phyloP scores from a whole-genome alignment of 148 eudicot genomes.

The Vaccinium vitisidaea region DNA sequence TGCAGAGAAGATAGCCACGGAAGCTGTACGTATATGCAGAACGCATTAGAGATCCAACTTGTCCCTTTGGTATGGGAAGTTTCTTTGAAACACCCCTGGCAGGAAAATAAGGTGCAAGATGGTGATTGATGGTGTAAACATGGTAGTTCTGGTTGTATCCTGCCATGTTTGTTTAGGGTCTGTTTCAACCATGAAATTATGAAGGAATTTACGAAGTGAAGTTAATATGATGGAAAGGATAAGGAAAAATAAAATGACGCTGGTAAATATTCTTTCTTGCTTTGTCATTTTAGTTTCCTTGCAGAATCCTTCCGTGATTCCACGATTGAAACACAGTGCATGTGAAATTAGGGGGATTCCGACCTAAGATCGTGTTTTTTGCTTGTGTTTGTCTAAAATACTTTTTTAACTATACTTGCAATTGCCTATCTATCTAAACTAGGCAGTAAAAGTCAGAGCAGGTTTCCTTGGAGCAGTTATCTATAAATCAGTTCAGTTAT shows the following conservation, averaged over 20 bases:
- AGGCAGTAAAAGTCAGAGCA: no score
- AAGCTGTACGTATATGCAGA: background rate
- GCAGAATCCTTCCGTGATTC: background rate
- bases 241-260: background rate
- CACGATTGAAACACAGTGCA: background rate
- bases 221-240: background rate
- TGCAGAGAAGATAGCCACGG: constrained; percentile 55
- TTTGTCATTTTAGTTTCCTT: background rate
- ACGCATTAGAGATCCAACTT: background rate
- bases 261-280: background rate
- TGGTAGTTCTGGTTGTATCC: background rate
- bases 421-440: no score
- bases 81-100: background rate
- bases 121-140: background rate
- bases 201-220: background rate
- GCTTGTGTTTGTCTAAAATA: no score
- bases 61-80: background rate
- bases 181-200: background rate
- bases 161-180: background rate
- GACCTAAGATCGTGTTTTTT: background rate
- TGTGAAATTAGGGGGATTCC: background rate
- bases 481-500: no score
- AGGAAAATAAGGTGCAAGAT: background rate
- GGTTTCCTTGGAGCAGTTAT: no score
- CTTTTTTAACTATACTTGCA: no score